A percentile compares a stretch with the other conserved stretches of the same genome.
These are phyloP conservation scores for Raffaelea albimanens DNA, from an alignment of 2,329 filamentous ascomycete genomes.

Conservation along the genomic window DNA sequence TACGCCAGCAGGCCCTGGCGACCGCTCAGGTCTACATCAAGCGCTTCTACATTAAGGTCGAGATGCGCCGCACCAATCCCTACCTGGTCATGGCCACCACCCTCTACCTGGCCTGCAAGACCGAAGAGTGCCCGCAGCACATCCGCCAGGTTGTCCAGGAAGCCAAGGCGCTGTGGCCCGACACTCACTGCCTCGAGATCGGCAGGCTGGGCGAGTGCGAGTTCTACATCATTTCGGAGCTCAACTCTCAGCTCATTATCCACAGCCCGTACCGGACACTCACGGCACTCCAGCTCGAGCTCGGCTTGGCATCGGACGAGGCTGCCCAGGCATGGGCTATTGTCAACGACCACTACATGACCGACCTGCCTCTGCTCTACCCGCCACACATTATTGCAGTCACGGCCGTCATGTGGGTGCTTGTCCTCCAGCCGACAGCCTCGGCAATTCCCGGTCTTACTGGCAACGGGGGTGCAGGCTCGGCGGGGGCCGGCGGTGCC, in stretches of 20 bases:
- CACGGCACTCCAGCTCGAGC: slow-evolving; percentile 57
- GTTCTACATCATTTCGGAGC: slow-evolving; percentile 83
- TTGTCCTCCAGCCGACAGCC: slow-evolving; percentile 63
- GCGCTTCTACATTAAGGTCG: slow-evolving; percentile 83
- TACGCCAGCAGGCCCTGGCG: slow-evolving; percentile 85
- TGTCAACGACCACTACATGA: slow-evolving; percentile 88
- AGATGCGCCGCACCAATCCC: slow-evolving; percentile 86
- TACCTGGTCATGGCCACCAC: slow-evolving; percentile 90
- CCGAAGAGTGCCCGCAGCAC: slow-evolving; percentile 95
- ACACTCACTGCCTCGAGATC: slow-evolving; percentile 65
- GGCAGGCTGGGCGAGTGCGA: slow-evolving; percentile 88
- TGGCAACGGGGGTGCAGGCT: slow-evolving; percentile 3
- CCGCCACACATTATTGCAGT: slow-evolving; percentile 84
- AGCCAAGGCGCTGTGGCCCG: slow-evolving; percentile 74
- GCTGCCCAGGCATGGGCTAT: slow-evolving; percentile 68
- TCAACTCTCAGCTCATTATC: slow-evolving; percentile 81
- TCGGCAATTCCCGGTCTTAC: not conserved
- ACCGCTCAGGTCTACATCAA: slow-evolving; percentile 94
- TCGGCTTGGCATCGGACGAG: slow-evolving; percentile 70
- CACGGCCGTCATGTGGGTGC: slow-evolving; percentile 71
- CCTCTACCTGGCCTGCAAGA: slow-evolving; percentile 92
- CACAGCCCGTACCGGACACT: slow-evolving; percentile 86
- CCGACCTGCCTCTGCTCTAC: slow-evolving; percentile 77
- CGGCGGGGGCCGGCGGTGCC: slow-evolving; percentile 6
- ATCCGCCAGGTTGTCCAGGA: slow-evolving; percentile 85